phyloP scores from a whole-genome alignment of 805 yeast species.

The Saturnispora halmiae region DNA sequence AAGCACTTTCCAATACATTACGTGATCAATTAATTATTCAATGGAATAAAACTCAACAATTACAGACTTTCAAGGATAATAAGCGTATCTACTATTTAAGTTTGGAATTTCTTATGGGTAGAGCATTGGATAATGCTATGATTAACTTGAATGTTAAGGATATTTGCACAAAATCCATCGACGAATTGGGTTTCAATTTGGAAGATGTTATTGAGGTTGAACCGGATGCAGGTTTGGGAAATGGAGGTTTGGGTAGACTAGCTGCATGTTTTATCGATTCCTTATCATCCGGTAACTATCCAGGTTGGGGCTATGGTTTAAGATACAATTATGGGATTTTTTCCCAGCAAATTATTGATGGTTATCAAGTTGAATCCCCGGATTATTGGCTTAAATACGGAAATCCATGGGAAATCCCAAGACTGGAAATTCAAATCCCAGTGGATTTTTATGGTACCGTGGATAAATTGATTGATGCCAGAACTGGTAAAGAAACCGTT shows the following conservation, averaged over 20 bases:
- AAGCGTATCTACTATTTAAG: conserved; percentile 83
- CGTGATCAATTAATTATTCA: conserved; percentile 73
- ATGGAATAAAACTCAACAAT: conserved; percentile 92
- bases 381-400: conserved; percentile 87
- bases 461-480: conserved; percentile 42
- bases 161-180: conserved; percentile 44
- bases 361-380: conserved; percentile 90
- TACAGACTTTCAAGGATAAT: conserved; percentile 72
- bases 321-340: conserved; percentile 92
- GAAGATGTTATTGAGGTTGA: conserved; percentile 82
- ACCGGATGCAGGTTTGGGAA: conserved; percentile 92
- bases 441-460: conserved; percentile 84
- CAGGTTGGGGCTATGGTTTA: conserved; percentile 95
- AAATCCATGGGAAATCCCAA: conserved; percentile 90
- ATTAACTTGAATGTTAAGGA: conserved; percentile 68
- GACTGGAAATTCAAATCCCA: conserved; percentile 80
- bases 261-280: conserved; percentile 95
- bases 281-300: conserved; percentile 72
- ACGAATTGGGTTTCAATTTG: conserved; percentile 74
- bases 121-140: conserved; percentile 90
- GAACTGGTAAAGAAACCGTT: conserved; percentile 49
- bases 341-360: conserved; percentile 80
- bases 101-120: conserved; percentile 86
- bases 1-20: conserved; percentile 71
- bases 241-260: conserved; percentile 89